phyloP scores from a whole-genome alignment of 805 yeast species.

The Vanderwaltozyma tropicalis region DNA sequence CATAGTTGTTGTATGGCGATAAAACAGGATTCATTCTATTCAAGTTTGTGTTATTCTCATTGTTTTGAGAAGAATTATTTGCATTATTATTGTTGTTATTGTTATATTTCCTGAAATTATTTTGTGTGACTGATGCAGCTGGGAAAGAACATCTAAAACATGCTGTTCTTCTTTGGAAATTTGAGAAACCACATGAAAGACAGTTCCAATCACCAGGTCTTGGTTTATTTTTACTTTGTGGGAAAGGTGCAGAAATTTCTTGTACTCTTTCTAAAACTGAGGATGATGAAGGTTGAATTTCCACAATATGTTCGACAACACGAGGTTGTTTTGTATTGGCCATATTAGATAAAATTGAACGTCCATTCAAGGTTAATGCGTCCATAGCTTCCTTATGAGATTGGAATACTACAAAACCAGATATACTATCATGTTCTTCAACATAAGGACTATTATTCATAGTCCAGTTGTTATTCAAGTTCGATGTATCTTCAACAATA shows the following conservation, averaged over 20 bases:
- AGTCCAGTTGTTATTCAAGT: constrained; percentile 15
- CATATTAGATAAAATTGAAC: constrained; percentile 32
- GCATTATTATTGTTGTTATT: constrained; percentile 6
- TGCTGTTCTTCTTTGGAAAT: constrained; percentile 87
- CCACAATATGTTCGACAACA: constrained; percentile 54
- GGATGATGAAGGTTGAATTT: constrained; percentile 79
- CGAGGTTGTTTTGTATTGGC: constrained; percentile 29
- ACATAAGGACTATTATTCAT: constrained; percentile 25
- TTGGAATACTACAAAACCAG: constrained; percentile 80
- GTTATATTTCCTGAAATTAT: constrained; percentile 2
- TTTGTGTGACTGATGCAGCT: constrained; percentile 26
- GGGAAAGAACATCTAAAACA: constrained; percentile 91
- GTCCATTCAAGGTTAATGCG: constrained; percentile 68
- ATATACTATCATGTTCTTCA: constrained; percentile 40
- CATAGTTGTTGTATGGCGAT: too few relatives aligned
- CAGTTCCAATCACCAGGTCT: constrained; percentile 99
- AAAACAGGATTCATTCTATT: too few relatives aligned
- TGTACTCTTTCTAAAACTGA: constrained; percentile 71
- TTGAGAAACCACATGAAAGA: constrained; percentile 90
- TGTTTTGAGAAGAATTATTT: not conserved
- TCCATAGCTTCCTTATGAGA: constrained; percentile 82
- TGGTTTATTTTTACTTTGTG: constrained; percentile 75
- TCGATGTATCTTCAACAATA: constrained; percentile 29
- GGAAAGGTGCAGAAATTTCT: constrained; percentile 74
- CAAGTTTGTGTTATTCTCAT: too few relatives aligned